Percentiles rank a stretch among this genome's conserved stretches.
phyloP scores from a whole-genome alignment of 805 yeast genomes.

The Zygosaccharomyces rouxii region DNA sequence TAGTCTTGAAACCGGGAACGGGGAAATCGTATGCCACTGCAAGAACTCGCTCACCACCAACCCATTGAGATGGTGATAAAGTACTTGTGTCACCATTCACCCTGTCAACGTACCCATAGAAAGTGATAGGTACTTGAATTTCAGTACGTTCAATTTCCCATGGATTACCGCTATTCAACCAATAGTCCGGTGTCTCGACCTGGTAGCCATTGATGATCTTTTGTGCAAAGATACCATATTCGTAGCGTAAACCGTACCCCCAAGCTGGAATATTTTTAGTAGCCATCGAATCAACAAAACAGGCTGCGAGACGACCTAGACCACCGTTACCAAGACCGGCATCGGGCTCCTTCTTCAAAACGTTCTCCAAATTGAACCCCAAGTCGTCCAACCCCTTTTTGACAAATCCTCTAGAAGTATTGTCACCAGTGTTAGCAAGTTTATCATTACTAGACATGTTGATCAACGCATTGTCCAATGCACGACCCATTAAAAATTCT shows the following conservation, averaged over 20 bases:
- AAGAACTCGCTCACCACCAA: constrained; percentile 81
- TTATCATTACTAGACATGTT: constrained; percentile 51
- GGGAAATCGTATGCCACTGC: constrained; percentile 93
- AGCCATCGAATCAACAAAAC: constrained; percentile 84
- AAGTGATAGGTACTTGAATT: constrained; percentile 84
- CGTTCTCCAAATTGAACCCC: constrained; percentile 85
- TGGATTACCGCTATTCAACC: constrained; percentile 85
- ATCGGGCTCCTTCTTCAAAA: constrained; percentile 82
- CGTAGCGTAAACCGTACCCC: constrained; percentile 94
- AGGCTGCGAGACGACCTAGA: constrained; percentile 89
- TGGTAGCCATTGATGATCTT: constrained; percentile 87
- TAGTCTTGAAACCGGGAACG: constrained; percentile 81
- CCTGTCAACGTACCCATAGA: constrained; percentile 75
- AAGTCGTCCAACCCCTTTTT: constrained; percentile 56
- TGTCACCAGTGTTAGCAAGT: constrained; percentile 8
- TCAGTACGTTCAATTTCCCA: constrained; percentile 91
- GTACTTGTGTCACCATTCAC: constrained; percentile 43
- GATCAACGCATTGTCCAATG: constrained; percentile 88
- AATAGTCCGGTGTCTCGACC: constrained; percentile 90
- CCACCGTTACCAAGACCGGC: constrained; percentile 97
- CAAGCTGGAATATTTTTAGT: constrained; percentile 88
- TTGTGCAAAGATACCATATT: constrained; percentile 90
- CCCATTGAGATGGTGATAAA: constrained; percentile 67
- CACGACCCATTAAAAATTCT: constrained; percentile 92
- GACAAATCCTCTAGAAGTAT: constrained; percentile 48